These are phyloP conservation scores for Microdochium trichocladiopsis DNA, from an alignment of 2,329 filamentous ascomycete genomes.

Conservation along the genomic window DNA sequence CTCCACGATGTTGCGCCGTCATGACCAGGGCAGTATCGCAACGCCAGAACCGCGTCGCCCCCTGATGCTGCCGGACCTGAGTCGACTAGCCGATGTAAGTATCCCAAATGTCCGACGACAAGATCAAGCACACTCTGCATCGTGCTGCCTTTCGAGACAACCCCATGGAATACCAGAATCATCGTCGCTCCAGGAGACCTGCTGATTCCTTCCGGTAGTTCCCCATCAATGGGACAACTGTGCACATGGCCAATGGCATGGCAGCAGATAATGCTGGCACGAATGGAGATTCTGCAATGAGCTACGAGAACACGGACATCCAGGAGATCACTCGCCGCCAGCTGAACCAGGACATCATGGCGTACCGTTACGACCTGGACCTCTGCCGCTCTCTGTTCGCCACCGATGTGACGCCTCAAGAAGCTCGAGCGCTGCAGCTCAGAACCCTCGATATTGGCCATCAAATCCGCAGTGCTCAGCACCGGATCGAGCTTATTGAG, in stretches of 20 bases:
- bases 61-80: neutral
- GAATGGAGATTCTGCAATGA: slow-evolving; percentile 2
- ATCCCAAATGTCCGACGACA: too few relatives aligned
- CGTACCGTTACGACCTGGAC: slow-evolving; percentile 33
- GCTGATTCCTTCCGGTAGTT: too few relatives aligned
- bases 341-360: slow-evolving; percentile 31
- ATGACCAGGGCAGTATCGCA: neutral
- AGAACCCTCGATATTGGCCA: slow-evolving; percentile 34
- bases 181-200: too few relatives aligned
- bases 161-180: too few relatives aligned
- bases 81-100: neutral
- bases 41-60: neutral
- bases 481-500: slow-evolving; percentile 31
- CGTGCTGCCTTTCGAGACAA: too few relatives aligned
- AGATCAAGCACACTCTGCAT: too few relatives aligned
- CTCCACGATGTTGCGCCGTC: neutral
- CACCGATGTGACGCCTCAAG: slow-evolving; percentile 28
- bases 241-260: too few relatives aligned
- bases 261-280: neutral
- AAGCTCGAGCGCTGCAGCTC: slow-evolving; percentile 31
- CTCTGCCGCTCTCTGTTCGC: slow-evolving; percentile 29
- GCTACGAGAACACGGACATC: slow-evolving; percentile 19
- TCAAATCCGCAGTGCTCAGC: slow-evolving; percentile 32
- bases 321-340: slow-evolving; percentile 25
- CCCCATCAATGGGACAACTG: neutral